phyloP scores from a whole-genome alignment of 2,329 filamentous ascomycete species.

The Shiraia sp. region DNA sequence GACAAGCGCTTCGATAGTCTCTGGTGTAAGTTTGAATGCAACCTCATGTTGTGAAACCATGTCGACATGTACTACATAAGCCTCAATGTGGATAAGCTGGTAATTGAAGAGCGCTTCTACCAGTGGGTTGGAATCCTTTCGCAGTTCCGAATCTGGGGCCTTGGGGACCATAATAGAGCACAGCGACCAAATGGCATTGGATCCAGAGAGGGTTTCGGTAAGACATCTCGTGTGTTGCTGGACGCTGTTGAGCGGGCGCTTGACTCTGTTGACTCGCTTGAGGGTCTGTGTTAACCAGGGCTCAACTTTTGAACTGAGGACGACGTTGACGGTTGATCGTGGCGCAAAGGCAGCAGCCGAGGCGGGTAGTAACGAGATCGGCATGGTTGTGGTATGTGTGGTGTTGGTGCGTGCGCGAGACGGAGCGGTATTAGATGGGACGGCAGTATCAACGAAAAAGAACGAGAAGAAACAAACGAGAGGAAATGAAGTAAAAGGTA shows the following conservation, averaged over 20 bases:
- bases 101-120: constrained; percentile 91
- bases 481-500: constrained; percentile 31
- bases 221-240: constrained; percentile 94
- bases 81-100: constrained; percentile 89
- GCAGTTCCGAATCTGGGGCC: constrained; percentile 81
- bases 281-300: constrained; percentile 96
- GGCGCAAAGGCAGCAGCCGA: constrained; percentile 97
- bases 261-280: constrained; percentile 95
- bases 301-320: constrained; percentile 88
- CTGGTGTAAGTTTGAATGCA: constrained; percentile 93
- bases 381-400: constrained; percentile 76
- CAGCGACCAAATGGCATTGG: constrained; percentile 92
- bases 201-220: constrained; percentile 87
- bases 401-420: constrained; percentile 34
- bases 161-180: constrained; percentile 92
- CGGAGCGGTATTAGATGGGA: constrained; percentile 42
- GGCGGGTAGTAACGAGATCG: constrained; percentile 88
- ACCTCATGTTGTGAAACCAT: constrained; percentile 98
- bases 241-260: constrained; percentile 95
- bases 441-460: constrained; percentile 40
- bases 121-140: constrained; percentile 78
- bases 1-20: constrained; percentile 90
- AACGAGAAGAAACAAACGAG: constrained; percentile 40
- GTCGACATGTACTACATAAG: constrained; percentile 98
- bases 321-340: constrained; percentile 90